Evolutionary conservation across 1,139 yeast species (phyloP).

Genomic region (Zygotorulaspora mrakii): DNA sequence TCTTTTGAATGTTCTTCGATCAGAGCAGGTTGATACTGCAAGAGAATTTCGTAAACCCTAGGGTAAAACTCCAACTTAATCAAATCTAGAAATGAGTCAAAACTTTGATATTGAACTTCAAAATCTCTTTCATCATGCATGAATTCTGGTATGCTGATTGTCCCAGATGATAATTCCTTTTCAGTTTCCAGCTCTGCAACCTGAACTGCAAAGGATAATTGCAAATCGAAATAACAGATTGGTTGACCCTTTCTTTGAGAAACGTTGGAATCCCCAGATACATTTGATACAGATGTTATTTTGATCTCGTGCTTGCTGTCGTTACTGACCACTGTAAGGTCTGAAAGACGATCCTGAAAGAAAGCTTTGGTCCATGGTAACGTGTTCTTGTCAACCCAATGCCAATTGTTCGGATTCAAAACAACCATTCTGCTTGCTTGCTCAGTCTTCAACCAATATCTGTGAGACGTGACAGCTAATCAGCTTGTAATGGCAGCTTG

Average conservation of each 20-base stretch:
- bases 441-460: background rate
- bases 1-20: conserved; percentile 58
- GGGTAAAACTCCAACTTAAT: conserved; percentile 52
- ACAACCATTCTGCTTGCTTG: conserved; percentile 76
- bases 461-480: background rate
- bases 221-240: conserved; percentile 67
- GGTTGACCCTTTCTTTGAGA: conserved; percentile 80
- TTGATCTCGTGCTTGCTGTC: conserved; percentile 36
- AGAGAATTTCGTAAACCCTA: conserved; percentile 44
- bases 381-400: conserved; percentile 80
- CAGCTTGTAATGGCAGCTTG: background rate
- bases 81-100: conserved; percentile 40
- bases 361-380: conserved; percentile 70
- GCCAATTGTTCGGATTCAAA: conserved; percentile 86
- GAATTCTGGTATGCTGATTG: conserved; percentile 57
- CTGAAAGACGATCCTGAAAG: conserved; percentile 45
- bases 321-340: conserved; percentile 40
- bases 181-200: conserved; percentile 37
- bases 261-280: conserved; percentile 74
- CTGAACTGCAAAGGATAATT: conserved; percentile 46
- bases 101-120: conserved; percentile 48
- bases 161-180: conserved; percentile 37
- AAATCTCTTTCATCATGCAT: conserved; percentile 73
- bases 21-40: conserved; percentile 59
- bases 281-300: conserved; percentile 43